These are phyloP conservation scores for Rhizopogon roseolus DNA, from an alignment of 768 basidiomycete species.

Conservation along the genomic window DNA sequence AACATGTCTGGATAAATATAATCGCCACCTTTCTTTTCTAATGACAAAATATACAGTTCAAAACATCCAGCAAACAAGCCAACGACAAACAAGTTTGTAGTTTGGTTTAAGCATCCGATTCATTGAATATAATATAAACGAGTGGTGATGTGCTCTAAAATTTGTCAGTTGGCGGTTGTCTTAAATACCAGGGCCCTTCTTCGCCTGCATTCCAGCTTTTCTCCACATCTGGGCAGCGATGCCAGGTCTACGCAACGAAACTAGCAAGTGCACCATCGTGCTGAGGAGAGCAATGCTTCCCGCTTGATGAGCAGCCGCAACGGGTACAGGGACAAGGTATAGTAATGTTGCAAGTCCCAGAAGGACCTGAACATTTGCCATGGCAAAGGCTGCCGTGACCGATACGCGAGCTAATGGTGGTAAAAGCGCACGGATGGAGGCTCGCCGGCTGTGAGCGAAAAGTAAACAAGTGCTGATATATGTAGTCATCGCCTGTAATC, in stretches of 20 bases:
- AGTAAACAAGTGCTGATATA: slow-evolving; percentile 66
- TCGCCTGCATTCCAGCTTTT: slow-evolving; percentile 22
- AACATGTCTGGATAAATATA: no score
- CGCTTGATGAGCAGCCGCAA: slow-evolving; percentile 93
- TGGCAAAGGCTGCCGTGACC: slow-evolving; percentile 58
- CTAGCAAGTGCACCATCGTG: slow-evolving; percentile 71
- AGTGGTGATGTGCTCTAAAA: slow-evolving; percentile 16
- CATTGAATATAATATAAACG: slow-evolving; percentile 10
- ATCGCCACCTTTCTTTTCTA: no score
- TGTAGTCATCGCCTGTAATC: slow-evolving; percentile 73
- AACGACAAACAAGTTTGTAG: no score
- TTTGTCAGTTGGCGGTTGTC: slow-evolving; percentile 7
- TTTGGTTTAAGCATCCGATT: no score
- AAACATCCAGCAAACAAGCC: no score
- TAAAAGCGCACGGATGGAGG: slow-evolving; percentile 40
- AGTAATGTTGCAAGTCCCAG: slow-evolving; percentile 78
- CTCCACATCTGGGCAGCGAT: slow-evolving; percentile 61
- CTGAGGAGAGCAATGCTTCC: slow-evolving; percentile 88
- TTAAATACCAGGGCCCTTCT: slow-evolving; percentile 9
- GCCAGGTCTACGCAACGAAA: slow-evolving; percentile 68
- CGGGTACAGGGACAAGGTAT: slow-evolving; percentile 87
- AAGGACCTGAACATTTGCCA: slow-evolving; percentile 81
- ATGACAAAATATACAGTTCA: no score
- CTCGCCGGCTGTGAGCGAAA: slow-evolving; percentile 52
- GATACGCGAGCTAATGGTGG: slow-evolving; percentile 58